These are phyloP conservation scores for Drechslerella stenobrocha DNA, from an alignment of 2,329 filamentous ascomycete genomes.

Conservation along the genomic window DNA sequence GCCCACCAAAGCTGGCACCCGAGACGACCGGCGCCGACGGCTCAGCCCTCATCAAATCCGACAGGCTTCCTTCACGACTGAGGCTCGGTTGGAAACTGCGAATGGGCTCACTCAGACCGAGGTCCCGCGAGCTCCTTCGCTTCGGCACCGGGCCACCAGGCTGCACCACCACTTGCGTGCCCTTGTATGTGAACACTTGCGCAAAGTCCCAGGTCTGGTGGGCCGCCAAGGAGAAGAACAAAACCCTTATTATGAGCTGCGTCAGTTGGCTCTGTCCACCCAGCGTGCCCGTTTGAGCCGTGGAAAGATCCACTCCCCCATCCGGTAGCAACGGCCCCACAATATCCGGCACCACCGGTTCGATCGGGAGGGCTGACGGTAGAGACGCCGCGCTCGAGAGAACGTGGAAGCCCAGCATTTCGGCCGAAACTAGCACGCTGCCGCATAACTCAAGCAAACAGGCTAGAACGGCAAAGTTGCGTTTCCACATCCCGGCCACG, in stretches of 20 bases:
- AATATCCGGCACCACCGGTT: constrained; percentile 20
- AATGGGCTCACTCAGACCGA: constrained; percentile 25
- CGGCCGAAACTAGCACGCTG: constrained; percentile 14
- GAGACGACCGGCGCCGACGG: constrained; percentile 2
- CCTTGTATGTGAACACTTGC: constrained; percentile 18
- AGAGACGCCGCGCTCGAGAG: not conserved
- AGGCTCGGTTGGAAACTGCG: constrained; percentile 13
- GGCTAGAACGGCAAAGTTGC: constrained; percentile 20
- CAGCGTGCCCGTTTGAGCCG: not conserved
- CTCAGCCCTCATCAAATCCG: constrained; percentile 1
- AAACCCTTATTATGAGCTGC: constrained; percentile 22
- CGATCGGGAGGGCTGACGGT: constrained; percentile 6
- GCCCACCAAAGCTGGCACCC: constrained; percentile 25
- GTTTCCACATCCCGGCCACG: constrained; percentile 26
- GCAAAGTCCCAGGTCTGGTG: constrained; percentile 47
- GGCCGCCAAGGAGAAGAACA: constrained; percentile 36
- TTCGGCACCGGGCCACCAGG: constrained; percentile 9
- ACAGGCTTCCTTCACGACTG: constrained; percentile 10
- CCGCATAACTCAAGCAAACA: constrained; percentile 29
- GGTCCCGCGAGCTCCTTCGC: constrained; percentile 27
- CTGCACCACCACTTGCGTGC: constrained; percentile 14
- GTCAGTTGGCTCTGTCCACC: constrained; percentile 11
- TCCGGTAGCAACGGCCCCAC: constrained; percentile 17
- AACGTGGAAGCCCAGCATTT: constrained; percentile 24
- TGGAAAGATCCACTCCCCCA: constrained; percentile 17